Evolutionary conservation across 1,284 basidiomycete species (phyloP).

Genomic region (Puccinia novopanici): DNA sequence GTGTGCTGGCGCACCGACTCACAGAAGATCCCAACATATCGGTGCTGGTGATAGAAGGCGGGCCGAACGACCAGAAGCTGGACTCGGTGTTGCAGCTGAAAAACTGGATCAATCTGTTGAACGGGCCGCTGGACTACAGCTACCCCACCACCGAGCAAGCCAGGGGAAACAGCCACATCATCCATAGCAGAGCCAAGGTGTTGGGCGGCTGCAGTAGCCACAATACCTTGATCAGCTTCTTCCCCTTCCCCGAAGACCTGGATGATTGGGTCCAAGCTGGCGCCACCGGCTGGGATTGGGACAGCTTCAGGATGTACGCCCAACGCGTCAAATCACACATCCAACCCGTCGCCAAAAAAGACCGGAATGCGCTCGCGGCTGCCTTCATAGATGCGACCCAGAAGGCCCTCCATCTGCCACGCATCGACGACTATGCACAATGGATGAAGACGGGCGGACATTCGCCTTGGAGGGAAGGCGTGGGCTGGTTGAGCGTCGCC

Average conservation of each 20-base stretch:
- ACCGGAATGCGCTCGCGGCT: constrained; percentile 58
- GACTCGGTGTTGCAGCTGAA: constrained; percentile 57
- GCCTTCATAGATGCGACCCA: constrained; percentile 58
- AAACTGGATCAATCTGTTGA: constrained; percentile 59
- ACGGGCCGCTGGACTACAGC: constrained; percentile 59
- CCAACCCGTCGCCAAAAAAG: constrained; percentile 58
- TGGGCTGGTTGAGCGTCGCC: constrained; percentile 59
- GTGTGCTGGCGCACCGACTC: constrained; percentile 59
- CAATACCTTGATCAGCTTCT: constrained; percentile 60
- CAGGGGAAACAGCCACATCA: constrained; percentile 59
- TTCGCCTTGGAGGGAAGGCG: constrained; percentile 55
- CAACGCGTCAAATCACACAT: constrained; percentile 59
- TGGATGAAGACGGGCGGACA: constrained; percentile 56
- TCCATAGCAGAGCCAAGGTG: constrained; percentile 59
- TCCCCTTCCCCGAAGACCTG: constrained; percentile 59
- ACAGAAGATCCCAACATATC: constrained; percentile 58
- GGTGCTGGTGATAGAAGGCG: constrained; percentile 60
- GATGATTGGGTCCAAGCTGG: constrained; percentile 57
- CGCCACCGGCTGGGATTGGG: constrained; percentile 57
- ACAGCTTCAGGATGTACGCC: constrained; percentile 58
- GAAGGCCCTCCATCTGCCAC: constrained; percentile 56
- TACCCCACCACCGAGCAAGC: constrained; percentile 59
- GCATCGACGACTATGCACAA: constrained; percentile 54
- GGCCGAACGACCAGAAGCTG: constrained; percentile 56
- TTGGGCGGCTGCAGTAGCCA: constrained; percentile 60